Evolutionary conservation across 2,329 filamentous ascomycete species (phyloP).

Genomic region (Dothistroma pini): DNA sequence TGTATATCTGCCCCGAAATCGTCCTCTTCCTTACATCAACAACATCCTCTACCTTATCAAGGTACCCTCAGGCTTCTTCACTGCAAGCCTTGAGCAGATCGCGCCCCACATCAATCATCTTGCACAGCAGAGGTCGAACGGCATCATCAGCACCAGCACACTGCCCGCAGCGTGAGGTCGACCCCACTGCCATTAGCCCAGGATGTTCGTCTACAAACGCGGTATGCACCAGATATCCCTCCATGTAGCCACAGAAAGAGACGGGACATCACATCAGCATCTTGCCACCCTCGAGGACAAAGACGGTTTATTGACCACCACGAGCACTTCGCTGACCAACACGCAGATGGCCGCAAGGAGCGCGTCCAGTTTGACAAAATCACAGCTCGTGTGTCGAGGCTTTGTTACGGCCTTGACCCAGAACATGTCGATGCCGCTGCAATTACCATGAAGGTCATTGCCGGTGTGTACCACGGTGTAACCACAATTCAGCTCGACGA

Average conservation of each 20-base stretch:
- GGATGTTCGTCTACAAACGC: slow-evolving; percentile 62
- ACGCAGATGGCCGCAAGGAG: slow-evolving; percentile 94
- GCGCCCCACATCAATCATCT: slow-evolving; percentile 8
- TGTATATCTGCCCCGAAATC: slow-evolving; percentile 16
- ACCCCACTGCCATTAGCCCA: slow-evolving; percentile 31
- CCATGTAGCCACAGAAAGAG: not conserved
- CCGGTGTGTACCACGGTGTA: slow-evolving; percentile 97
- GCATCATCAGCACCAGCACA: slow-evolving; percentile 10
- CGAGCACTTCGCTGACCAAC: slow-evolving; percentile 21
- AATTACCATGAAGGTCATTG: slow-evolving; percentile 99
- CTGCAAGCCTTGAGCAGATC: slow-evolving; percentile 17
- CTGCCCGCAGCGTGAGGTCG: slow-evolving; percentile 19
- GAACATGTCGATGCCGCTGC: slow-evolving; percentile 96
- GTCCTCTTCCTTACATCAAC: slow-evolving; percentile 14
- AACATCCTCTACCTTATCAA: slow-evolving; percentile 11
- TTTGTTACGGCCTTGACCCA: slow-evolving; percentile 95
- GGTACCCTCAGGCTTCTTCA: slow-evolving; percentile 15
- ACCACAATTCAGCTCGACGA: slow-evolving; percentile 96
- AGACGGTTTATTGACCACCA: slow-evolving; percentile 6
- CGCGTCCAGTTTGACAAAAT: slow-evolving; percentile 99
- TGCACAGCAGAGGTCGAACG: slow-evolving; percentile 13
- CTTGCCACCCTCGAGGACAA: slow-evolving; percentile 16
- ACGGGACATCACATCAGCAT: not conserved
- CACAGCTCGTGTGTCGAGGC: slow-evolving; percentile 92
- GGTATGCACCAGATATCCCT: slow-evolving; percentile 41